A percentile compares a stretch with the other conserved stretches of the same genome.
These are phyloP conservation scores for Microthlaspi erraticum DNA, from an alignment of 345 rosid species.

Conservation along the genomic window DNA sequence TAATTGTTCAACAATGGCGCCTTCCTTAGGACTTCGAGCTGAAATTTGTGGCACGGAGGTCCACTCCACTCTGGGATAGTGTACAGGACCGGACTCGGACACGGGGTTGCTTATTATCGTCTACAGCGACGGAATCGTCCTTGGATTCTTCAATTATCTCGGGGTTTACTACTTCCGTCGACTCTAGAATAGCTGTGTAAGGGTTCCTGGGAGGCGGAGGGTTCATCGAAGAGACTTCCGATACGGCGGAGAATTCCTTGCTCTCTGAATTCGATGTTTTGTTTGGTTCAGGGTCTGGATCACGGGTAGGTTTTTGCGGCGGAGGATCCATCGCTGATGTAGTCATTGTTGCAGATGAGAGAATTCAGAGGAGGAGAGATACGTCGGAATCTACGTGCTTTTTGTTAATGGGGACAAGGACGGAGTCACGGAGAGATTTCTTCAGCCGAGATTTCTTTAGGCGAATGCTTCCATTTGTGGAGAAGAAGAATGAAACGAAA, in stretches of 20 bases:
- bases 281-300: constrained; percentile 27
- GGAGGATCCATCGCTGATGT: constrained; percentile 66
- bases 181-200: constrained; percentile 24
- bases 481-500: too few relatives aligned
- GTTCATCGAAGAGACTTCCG: constrained; percentile 40
- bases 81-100: constrained; percentile 62
- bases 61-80: constrained; percentile 92
- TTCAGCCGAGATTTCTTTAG: too few relatives aligned
- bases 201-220: constrained; percentile 55
- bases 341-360: constrained; percentile 32
- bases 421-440: too few relatives aligned
- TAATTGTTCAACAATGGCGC: constrained; percentile 66
- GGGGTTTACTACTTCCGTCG: constrained; percentile 17
- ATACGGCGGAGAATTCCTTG: constrained; percentile 25
- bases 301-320: constrained; percentile 46
- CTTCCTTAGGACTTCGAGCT: constrained; percentile 87
- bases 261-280: constrained; percentile 5
- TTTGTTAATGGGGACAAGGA: too few relatives aligned
- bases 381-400: too few relatives aligned
- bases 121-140: too few relatives aligned
- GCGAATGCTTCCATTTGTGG: too few relatives aligned
- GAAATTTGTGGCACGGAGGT: constrained; percentile 65
- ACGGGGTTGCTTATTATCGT: constrained; percentile 23
- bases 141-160: constrained; percentile 3
- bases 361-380: too few relatives aligned